A percentile compares a stretch with the other conserved stretches of the same genome.
phyloP scores from a whole-genome alignment of 2,329 filamentous ascomycete genomes.

The Colletotrichum sp. region DNA sequence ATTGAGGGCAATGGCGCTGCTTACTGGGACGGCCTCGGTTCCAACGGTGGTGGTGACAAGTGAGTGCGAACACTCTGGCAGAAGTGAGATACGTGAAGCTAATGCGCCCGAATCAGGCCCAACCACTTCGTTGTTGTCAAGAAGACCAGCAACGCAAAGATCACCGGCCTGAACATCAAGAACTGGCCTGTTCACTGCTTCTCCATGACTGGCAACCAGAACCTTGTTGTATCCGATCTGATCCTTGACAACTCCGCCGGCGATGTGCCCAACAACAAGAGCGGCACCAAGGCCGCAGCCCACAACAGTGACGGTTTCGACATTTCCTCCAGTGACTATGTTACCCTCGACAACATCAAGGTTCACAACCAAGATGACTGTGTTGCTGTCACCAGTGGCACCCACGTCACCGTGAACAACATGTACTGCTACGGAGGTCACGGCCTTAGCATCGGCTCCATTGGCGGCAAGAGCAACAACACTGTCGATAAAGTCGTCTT shows the following conservation, averaged over 20 bases:
- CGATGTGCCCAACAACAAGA: conserved; percentile 10
- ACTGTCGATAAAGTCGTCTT: conserved; percentile 47
- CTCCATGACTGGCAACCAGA: conserved; percentile 8
- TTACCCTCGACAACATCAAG: conserved; percentile 37
- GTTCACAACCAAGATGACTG: conserved; percentile 50
- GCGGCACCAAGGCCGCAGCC: conserved; percentile 22
- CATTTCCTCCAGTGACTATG: conserved; percentile 38
- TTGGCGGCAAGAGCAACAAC: conserved; percentile 43
- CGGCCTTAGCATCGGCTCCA: conserved; percentile 50
- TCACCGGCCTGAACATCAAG: conserved; percentile 14
- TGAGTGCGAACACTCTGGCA: neutral
- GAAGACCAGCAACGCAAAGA: conserved; percentile 11
- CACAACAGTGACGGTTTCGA: conserved; percentile 51
- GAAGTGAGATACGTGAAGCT: neutral
- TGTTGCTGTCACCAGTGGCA: conserved; percentile 46
- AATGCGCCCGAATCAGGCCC: neutral
- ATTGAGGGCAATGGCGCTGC: conserved; percentile 17
- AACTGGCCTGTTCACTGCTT: conserved; percentile 22
- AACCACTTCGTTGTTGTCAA: conserved; percentile 18
- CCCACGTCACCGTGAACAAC: conserved; percentile 41
- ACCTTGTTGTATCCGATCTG: neutral
- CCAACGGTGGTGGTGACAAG: conserved; percentile 14
- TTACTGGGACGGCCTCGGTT: conserved; percentile 17
- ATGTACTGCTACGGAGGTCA: conserved; percentile 51
- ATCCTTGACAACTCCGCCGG: conserved; percentile 13